Evolutionary conservation across 345 rosid genomes (phyloP).

Genomic region (Lepidium didymum): DNA sequence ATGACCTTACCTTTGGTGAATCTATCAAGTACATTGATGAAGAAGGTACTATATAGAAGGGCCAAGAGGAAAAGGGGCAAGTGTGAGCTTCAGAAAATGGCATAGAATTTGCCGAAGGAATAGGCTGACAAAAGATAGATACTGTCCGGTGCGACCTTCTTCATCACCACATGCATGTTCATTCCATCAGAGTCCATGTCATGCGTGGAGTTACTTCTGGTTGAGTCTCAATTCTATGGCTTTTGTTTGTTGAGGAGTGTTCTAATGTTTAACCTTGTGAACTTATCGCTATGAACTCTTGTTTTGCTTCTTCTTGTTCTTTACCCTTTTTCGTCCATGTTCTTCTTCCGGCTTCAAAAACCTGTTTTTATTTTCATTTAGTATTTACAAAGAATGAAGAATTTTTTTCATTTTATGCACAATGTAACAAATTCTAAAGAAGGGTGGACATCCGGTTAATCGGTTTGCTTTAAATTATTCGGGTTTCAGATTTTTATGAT

Average conservation of each 20-base stretch:
- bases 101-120: slow-evolving; percentile 16
- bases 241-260: neutral
- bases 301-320: slow-evolving; percentile 32
- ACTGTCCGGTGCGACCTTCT: neutral
- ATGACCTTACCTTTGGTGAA: neutral
- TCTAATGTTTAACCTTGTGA: neutral
- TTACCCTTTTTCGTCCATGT: slow-evolving; percentile 31
- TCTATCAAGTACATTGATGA: neutral
- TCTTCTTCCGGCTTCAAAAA: slow-evolving; percentile 28
- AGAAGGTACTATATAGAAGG: neutral
- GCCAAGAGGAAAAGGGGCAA: neutral
- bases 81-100: slow-evolving; percentile 7
- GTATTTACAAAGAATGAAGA: neutral
- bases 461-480: no score
- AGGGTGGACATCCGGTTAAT: no score
- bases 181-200: neutral
- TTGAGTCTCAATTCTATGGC: neutral
- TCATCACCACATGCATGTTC: neutral
- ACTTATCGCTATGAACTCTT: slow-evolving; percentile 16
- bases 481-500: no score
- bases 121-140: neutral
- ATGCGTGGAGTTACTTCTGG: neutral
- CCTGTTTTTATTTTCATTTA: neutral
- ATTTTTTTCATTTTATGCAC: neutral
- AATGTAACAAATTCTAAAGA: no score